Base-by-base conservation (phyloP, 2,329 filamentous ascomycete genomes). In the Pyrenophora tritici-repentis region DNA sequence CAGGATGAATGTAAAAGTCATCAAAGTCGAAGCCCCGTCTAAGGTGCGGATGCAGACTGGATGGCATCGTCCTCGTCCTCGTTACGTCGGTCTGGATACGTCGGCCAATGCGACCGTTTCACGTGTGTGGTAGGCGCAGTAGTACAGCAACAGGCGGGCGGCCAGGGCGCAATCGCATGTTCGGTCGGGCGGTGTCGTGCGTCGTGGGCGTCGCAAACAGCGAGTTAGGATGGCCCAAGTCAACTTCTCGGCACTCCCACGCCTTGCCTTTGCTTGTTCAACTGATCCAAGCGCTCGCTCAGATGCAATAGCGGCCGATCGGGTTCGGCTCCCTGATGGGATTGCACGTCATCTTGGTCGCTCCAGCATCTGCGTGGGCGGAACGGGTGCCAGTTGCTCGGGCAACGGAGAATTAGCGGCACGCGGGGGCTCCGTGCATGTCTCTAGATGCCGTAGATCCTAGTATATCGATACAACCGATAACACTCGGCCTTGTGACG, bases 401-500 rank as follows among this genome's bases (percentile, higher is more conserved):
- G 48, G 48, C 33, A 47, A 51, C 44, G 33, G 17, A 10, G n/a
- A 6, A 12, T 39, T 52, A 52, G 49, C 49, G 49, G 16, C 48
- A 42, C 42, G 56, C 47, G 56, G 55, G 53, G 46, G 36, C 31
- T 46, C 49, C 44, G 40, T 48, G 49, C 49, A 42, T 33, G 33
- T 36, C 44, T 47, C 44, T 29, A 52, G 34, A 52, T 48, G 40
- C 38, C 49, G 46, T 42, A 37, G 55, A 52, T 38, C 42, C 50
- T 62, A 62, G 66, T 57, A 43, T 64, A 59, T 66, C 62, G 59
- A 62, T 65, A 48, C 61, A 47, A 47, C 38, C 47, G 47, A 50
- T 48, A 52, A 51, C 48, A 51, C 41, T 48, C 51, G 56, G 34
- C 54, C 17, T 49, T 29, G 26, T 29, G 26, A 29, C 26, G 26